Evolutionary conservation across 192 early-diverging fungal genomes (phyloP), one percentile per base, ranked within the genome.

Genomic region (Rhizophagus clarus): DNA sequence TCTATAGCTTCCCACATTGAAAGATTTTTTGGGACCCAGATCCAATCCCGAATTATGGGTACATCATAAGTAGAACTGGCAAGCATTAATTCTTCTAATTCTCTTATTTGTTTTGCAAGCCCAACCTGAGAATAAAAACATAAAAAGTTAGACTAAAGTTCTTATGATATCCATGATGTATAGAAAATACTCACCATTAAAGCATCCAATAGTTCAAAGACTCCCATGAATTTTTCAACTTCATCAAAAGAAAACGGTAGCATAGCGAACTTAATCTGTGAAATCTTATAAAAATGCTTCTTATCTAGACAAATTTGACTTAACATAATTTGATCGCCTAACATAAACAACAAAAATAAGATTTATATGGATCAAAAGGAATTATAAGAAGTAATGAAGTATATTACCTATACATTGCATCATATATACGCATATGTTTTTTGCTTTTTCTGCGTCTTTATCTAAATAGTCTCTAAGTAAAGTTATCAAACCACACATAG

Each of bases 181-280:
- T 61, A 49, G 26, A 79, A 79, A 70, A 70, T 79, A 70, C 68
- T 70, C 2, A 32, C 47, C 24, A 79, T 24, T 34, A 79, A 71
- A 79, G 77, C 67, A 79, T 79, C 71, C 40, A 71, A n/a, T 61
- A 79, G 51, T 79, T 79, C 66, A 6, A 79, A 79, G 0, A 79
- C 26, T 40, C 71, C 77, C 31, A 70, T 32, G 8, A 60, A 79
- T 26, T 79, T 61, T 79, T 68, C 66, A 70, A 79, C 32, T 79
- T 79, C 77, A 37, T 51, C 45, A 10, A 79, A 79, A 37, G 77
- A 70, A 70, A 79, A 79, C 12, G 49, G 49, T 26, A 63, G 9
- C 24, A 63, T 7, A 9, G 61, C 61, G 4, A 24, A 63, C 42
- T 72, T 72, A 47, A 72, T 72, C n/a, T 72, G 70, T 10, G 42